Evolutionary conservation across 441 rosid genomes (phyloP), one percentile per base, ranked within the genome.

Genomic region (Pelargonium fulgidum): DNA sequence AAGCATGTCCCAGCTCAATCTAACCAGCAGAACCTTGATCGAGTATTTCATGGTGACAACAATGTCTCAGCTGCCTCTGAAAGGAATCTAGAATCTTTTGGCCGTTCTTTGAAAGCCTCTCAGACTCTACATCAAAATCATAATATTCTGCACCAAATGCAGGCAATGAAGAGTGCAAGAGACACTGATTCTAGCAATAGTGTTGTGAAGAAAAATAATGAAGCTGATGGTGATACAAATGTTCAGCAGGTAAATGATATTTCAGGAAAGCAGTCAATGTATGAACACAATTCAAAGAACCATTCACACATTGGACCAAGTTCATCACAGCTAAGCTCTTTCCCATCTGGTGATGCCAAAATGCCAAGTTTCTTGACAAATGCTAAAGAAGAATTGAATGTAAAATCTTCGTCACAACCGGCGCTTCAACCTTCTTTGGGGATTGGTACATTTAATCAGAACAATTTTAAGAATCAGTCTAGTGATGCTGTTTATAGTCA

Each of bases 41-140:
- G 71, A 64, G 59, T 68, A 14, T 75, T 62, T 50, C 75, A 68
- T 44, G 58, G 72, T 33, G 61, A 69, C 63, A 67, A 59, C 64
- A 63, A 73, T 71, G 67, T 80, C 76, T 67, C 75, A 62, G 68
- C 76, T 67, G 69, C 76, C 71, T 71, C 77, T 26, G 86, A 81
- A 74, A 81, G 72, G 70, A 84, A 83, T 67, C 76, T 79, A 73
- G 91, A 83, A 81, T 81, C 89, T 63, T 80, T 81, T 79, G 88
- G 78, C 56, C 80, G 74, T 36, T 81, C 88, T 69, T 81, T 84
- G 72, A 77, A 80, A 67, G 79, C 85, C 62, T 82, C 74, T 66
- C 79, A 76, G 68, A 42, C 67, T 62, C 42, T 74, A 39, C 73
- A 75, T 73, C 86, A 81, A 72, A 82, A 76, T 39, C 80, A 73